These are phyloP conservation scores for Fusarium sp. DNA, from an alignment of 2,329 filamentous ascomycete genomes.

Conservation along the genomic window DNA sequence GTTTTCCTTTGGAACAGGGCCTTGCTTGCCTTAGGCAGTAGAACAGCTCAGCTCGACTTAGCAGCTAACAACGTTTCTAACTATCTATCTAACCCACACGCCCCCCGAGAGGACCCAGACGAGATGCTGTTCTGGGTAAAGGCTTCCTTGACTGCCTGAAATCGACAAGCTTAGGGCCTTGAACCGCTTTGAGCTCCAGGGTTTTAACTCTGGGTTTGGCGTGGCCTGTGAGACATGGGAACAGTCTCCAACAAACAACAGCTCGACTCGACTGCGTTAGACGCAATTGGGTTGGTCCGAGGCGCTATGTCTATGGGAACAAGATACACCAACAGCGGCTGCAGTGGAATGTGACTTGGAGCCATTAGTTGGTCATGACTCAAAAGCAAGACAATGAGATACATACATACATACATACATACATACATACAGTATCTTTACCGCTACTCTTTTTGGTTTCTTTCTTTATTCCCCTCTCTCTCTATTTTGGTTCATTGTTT, in stretches of 20 bases:
- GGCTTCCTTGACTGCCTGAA: conserved; percentile 27
- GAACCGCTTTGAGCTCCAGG: conserved; percentile 27
- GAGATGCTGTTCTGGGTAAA: conserved; percentile 41
- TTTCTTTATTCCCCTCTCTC: background rate
- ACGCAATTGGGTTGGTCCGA: conserved; percentile 41
- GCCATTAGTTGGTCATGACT: conserved; percentile 35
- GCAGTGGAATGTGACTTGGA: conserved; percentile 43
- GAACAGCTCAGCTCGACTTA: background rate
- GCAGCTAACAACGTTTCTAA: background rate
- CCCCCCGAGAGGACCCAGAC: background rate
- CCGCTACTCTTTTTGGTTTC: conserved; percentile 1
- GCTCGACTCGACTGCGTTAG: conserved; percentile 4
- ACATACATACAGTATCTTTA: background rate
- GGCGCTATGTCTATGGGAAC: conserved; percentile 24
- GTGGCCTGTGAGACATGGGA: conserved; percentile 35
- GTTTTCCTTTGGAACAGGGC: conserved; percentile 21
- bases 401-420: background rate
- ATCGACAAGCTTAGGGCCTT: conserved; percentile 1
- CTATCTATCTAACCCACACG: background rate
- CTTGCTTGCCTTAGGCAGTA: background rate
- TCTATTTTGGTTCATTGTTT: conserved; percentile 1
- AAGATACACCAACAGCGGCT: conserved; percentile 30
- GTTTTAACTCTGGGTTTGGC: conserved; percentile 28
- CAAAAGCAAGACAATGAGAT: conserved; percentile 40
- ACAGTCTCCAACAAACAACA: background rate